These are phyloP conservation scores for Russula emetica DNA, from an alignment of 768 basidiomycete genomes.

Conservation along the genomic window DNA sequence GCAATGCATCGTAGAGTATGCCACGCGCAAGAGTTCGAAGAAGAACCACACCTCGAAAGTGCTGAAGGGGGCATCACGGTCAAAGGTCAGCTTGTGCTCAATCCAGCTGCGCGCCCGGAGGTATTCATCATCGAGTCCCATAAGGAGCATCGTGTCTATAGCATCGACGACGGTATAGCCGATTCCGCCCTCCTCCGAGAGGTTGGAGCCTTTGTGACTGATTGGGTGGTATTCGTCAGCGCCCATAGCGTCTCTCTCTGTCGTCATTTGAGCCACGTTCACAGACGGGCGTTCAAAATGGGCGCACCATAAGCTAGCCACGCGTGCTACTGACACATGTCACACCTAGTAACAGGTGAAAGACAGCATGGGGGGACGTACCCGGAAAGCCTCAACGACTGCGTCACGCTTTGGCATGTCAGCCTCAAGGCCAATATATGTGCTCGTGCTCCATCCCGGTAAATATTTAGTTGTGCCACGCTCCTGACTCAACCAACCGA, in stretches of 20 bases:
- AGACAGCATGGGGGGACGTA: slow-evolving; percentile 34
- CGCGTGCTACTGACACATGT: slow-evolving; percentile 54
- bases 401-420: slow-evolving; percentile 65
- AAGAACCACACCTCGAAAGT: slow-evolving; percentile 78
- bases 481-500: slow-evolving; percentile 18
- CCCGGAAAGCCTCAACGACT: slow-evolving; percentile 75
- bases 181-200: slow-evolving; percentile 71
- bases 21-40: neutral
- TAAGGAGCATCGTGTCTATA: slow-evolving; percentile 80
- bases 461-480: slow-evolving; percentile 2
- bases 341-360: slow-evolving; percentile 12
- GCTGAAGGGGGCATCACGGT: slow-evolving; percentile 73
- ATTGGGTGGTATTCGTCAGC: slow-evolving; percentile 91
- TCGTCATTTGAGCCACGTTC: slow-evolving; percentile 24
- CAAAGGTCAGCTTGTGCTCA: slow-evolving; percentile 60
- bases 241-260: slow-evolving; percentile 89
- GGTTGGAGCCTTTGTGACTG: slow-evolving; percentile 65
- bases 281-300: slow-evolving; percentile 13
- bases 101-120: slow-evolving; percentile 75
- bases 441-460: slow-evolving; percentile 27
- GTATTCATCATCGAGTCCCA: slow-evolving; percentile 81
- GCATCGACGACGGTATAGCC: slow-evolving; percentile 89
- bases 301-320: slow-evolving; percentile 78
- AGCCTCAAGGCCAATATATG: slow-evolving; percentile 39
- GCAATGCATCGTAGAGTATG: neutral